Evolutionary conservation across 345 rosid genomes (phyloP), one percentile per base, ranked within the genome.

Genomic region (Corymbia maculata): DNA sequence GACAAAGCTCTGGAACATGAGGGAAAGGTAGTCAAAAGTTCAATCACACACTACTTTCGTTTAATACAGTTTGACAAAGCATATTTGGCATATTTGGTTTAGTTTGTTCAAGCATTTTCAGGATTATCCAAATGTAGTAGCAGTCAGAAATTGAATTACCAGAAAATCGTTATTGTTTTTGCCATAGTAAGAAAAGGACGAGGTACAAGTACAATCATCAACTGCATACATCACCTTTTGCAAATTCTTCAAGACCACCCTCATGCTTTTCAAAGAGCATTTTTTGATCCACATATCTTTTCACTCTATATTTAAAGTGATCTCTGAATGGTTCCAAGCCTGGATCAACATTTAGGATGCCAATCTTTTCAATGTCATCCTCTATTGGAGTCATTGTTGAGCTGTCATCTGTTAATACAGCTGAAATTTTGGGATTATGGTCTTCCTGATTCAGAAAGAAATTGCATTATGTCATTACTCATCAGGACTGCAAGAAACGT

Each of bases 231-330:
- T 90, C 64, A 95, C 97, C 98, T 94, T 88, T 90, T 36, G 98
- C 91, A 87, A 93, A 96, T 92, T 93, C 97, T 91, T 94, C 94
- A 14, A 96, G 94, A 87, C 97, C 94, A 52, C 95, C 97, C 91
- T 96, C 98, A 87, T 93, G 36, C 82, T 91, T 89, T 89, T 93
- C 95, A 87, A 95, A 88, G 88, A 93, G 95, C 86, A 7, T 89
- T 87, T 92, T 95, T 91, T 92, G 96, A 86, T 95, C 94, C 55
- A 86, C 28, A 53, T 91, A 94, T 90, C 93, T 96, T 91, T 84
- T 90, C 90, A 94, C 61, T 90, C 95, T 93, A 87, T 93, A 91
- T 61, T 51, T 90, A 89, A 96, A 96, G 93, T 96, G 98, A 88
- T 92, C 96, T 88, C 87, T 91, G 91, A 93, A 96, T 79, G 92